phyloP scores from a whole-genome alignment of 306 rosid species.

The Ormosia emarginata region DNA sequence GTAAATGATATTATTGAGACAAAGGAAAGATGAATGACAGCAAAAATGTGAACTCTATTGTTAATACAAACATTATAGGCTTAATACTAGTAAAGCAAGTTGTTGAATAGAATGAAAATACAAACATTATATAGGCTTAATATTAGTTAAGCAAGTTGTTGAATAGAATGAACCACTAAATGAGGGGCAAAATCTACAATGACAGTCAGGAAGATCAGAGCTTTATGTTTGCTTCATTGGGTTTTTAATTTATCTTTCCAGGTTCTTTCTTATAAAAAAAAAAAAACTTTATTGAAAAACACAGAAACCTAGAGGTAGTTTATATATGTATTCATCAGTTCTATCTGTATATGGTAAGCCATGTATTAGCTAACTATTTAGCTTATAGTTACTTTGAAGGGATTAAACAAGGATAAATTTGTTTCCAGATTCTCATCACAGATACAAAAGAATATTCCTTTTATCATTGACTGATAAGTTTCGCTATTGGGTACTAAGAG shows the following conservation, averaged over 20 bases:
- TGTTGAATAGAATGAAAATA: neutral
- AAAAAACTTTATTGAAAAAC: neutral
- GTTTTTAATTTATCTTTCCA: neutral
- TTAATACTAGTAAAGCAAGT: neutral
- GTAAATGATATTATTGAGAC: neutral
- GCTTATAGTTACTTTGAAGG: neutral
- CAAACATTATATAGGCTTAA: neutral
- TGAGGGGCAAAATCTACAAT: neutral
- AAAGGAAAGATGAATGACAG: neutral
- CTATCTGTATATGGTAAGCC: neutral
- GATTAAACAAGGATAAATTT: neutral
- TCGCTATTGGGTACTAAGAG: neutral
- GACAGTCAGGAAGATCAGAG: neutral
- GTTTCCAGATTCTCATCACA: conserved; percentile 1
- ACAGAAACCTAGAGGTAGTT: neutral
- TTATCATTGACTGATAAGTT: neutral
- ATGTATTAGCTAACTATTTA: neutral
- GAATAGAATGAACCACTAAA: neutral
- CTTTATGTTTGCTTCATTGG: neutral
- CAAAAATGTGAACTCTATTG: neutral
- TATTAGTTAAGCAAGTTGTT: neutral
- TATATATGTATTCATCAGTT: neutral
- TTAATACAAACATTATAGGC: neutral
- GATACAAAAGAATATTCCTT: neutral
- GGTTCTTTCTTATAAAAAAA: neutral